Conservation (phyloP, 768 basidiomycete genomes). For the Boletus edulis region DNA sequence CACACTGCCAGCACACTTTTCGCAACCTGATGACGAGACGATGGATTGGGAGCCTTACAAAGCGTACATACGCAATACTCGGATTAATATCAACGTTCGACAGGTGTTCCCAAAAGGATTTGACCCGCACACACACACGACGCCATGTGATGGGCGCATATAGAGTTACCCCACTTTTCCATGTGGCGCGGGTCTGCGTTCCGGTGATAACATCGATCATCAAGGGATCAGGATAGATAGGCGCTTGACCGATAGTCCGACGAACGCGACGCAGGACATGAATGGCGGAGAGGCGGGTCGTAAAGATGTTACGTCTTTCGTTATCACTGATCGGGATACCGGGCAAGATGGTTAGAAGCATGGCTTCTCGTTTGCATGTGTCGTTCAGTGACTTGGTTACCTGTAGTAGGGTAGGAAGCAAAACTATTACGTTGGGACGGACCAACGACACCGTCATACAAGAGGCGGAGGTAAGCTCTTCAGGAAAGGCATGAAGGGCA, state of each 20-base stretch:
- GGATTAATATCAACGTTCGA: slow-evolving; percentile 91
- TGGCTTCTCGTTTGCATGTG: background rate
- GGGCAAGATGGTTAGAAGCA: slow-evolving; percentile 7
- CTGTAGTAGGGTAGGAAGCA: background rate
- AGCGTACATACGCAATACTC: slow-evolving; percentile 60
- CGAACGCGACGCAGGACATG: background rate
- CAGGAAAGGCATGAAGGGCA: background rate
- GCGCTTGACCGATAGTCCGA: background rate
- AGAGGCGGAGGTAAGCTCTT: background rate
- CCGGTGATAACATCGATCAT: slow-evolving; percentile 6
- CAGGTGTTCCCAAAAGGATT: slow-evolving; percentile 84
- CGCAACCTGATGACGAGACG: slow-evolving; percentile 9
- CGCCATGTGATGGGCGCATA: background rate
- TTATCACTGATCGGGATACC: slow-evolving; percentile 13
- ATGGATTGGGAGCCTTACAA: slow-evolving; percentile 60
- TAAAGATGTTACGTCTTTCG: background rate
- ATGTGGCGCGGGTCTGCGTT: background rate
- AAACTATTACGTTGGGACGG: slow-evolving; percentile 2
- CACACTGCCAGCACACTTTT: slow-evolving; percentile 67
- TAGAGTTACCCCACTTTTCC: background rate
- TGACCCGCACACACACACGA: slow-evolving; percentile 22
- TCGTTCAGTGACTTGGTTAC: background rate
- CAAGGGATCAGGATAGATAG: background rate
- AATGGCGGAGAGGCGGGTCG: slow-evolving; percentile 1
- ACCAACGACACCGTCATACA: slow-evolving; percentile 26